phyloP scores from a whole-genome alignment of 2,329 filamentous ascomycete genomes.

The Nemania sp. region DNA sequence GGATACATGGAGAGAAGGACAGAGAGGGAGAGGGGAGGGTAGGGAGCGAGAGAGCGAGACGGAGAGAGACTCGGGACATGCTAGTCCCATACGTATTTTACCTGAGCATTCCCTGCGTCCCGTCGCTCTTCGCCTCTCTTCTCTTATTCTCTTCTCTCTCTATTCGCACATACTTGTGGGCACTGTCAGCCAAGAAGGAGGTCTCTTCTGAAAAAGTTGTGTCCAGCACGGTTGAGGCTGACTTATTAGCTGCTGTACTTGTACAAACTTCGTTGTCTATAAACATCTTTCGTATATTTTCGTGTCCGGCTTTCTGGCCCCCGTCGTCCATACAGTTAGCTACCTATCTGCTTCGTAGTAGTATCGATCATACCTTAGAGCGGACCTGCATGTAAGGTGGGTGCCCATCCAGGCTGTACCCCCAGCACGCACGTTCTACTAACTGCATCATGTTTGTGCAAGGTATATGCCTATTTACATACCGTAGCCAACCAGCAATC shows the following conservation, averaged over 20 bases:
- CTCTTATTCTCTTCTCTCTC: constrained; percentile 28
- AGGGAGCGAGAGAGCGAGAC: too few relatives aligned
- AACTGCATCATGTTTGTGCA: constrained; percentile 36
- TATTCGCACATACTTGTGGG: constrained; percentile 6
- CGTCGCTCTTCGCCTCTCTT: constrained; percentile 32
- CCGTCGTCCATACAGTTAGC: constrained; percentile 29
- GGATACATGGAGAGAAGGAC: too few relatives aligned
- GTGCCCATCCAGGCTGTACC: constrained; percentile 33
- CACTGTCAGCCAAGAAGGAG: constrained; percentile 39
- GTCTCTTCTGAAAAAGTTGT: constrained; percentile 33
- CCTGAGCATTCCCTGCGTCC: constrained; percentile 41
- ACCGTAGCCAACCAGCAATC: constrained; percentile 35
- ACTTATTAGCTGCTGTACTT: constrained; percentile 37
- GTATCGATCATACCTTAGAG: constrained; percentile 39
- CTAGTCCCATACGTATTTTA: constrained; percentile 42
- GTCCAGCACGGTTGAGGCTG: constrained; percentile 36
- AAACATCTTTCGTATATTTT: constrained; percentile 40
- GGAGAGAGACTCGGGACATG: constrained; percentile 40
- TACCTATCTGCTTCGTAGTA: constrained; percentile 31
- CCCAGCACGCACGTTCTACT: constrained; percentile 37
- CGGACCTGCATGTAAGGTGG: constrained; percentile 34
- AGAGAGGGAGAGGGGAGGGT: too few relatives aligned
- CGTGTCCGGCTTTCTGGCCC: constrained; percentile 29
- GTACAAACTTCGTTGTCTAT: constrained; percentile 46
- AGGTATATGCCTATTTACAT: constrained; percentile 32